Evolutionary conservation across 139 green algal species (phyloP).

Genomic region (Eudorina sp.): DNA sequence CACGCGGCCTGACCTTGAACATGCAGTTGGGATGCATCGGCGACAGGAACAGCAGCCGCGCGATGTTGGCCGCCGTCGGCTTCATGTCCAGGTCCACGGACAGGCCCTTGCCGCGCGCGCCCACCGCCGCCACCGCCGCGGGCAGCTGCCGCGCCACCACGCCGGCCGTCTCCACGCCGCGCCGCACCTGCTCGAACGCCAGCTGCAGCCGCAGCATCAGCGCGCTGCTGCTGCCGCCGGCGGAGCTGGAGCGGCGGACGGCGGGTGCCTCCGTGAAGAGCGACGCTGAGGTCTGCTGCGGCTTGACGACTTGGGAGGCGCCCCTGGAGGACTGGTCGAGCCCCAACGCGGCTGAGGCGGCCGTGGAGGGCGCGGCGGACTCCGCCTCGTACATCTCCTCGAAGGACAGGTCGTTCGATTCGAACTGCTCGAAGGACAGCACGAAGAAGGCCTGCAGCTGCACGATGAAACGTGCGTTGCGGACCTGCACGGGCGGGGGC

Average conservation of each 20-base stretch:
- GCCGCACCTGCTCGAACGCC: too few species aligned
- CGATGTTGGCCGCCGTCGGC: not conserved
- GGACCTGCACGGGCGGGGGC: too few species aligned
- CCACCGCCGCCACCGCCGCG: not conserved
- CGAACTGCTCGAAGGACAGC: conserved; percentile 37
- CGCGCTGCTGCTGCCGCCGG: not conserved
- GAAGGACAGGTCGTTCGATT: conserved; percentile 23
- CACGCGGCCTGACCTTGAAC: conserved; percentile 31
- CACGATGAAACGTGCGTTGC: not conserved
- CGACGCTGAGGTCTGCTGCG: too few species aligned
- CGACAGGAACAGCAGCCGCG: not conserved
- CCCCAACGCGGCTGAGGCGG: not conserved
- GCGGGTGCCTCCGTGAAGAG: too few species aligned
- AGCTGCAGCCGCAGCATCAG: not conserved
- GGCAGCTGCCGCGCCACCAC: not conserved
- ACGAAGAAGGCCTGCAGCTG: conserved; percentile 40
- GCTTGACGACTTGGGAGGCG: too few species aligned
- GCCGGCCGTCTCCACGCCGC: not conserved
- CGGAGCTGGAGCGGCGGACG: not conserved
- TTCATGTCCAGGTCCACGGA: not conserved
- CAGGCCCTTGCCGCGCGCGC: not conserved
- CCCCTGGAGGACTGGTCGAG: too few species aligned
- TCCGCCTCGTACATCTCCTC: not conserved
- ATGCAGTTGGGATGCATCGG: conserved; percentile 41
- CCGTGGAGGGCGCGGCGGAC: not conserved